Conservation (phyloP, 805 yeast genomes). For the Torulaspora indica region DNA sequence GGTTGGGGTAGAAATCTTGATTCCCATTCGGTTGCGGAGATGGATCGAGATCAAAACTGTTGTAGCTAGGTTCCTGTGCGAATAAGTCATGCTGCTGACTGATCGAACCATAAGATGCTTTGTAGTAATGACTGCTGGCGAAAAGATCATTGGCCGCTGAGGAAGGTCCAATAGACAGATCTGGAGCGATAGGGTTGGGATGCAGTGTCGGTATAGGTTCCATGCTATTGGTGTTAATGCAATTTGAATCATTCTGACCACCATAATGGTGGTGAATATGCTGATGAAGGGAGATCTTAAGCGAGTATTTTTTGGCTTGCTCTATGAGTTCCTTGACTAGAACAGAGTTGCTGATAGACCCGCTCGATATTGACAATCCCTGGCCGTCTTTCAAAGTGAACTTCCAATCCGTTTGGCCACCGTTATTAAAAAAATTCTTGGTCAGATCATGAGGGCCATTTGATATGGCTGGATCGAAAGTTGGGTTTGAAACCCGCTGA, state of each 20-base stretch:
- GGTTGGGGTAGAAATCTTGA: slow-evolving; percentile 3
- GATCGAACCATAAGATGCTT: slow-evolving; percentile 3
- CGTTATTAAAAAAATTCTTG: neutral
- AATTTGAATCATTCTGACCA: slow-evolving; percentile 33
- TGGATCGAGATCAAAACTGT: slow-evolving; percentile 21
- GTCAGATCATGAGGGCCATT: neutral
- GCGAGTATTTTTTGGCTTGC: slow-evolving; percentile 52
- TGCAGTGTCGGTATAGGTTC: slow-evolving; percentile 4
- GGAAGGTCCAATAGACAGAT: neutral
- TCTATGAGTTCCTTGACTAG: slow-evolving; percentile 54
- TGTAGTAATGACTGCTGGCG: slow-evolving; percentile 12
- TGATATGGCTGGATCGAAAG: neutral
- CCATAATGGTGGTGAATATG: slow-evolving; percentile 78
- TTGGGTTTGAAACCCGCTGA: neutral
- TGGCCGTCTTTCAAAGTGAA: slow-evolving; percentile 47
- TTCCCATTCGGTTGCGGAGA: slow-evolving; percentile 9
- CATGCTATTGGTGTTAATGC: slow-evolving; percentile 3
- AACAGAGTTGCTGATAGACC: slow-evolving; percentile 49
- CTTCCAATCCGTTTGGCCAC: slow-evolving; percentile 53
- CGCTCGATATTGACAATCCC: slow-evolving; percentile 45
- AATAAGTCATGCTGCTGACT: slow-evolving; percentile 18
- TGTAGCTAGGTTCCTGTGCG: slow-evolving; percentile 24
- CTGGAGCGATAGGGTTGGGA: neutral
- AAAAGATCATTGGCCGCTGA: slow-evolving; percentile 3
- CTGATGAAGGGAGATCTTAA: slow-evolving; percentile 72